These are phyloP conservation scores for Colletotrichum filicis DNA, from an alignment of 2,329 filamentous ascomycete species.

Conservation along the genomic window DNA sequence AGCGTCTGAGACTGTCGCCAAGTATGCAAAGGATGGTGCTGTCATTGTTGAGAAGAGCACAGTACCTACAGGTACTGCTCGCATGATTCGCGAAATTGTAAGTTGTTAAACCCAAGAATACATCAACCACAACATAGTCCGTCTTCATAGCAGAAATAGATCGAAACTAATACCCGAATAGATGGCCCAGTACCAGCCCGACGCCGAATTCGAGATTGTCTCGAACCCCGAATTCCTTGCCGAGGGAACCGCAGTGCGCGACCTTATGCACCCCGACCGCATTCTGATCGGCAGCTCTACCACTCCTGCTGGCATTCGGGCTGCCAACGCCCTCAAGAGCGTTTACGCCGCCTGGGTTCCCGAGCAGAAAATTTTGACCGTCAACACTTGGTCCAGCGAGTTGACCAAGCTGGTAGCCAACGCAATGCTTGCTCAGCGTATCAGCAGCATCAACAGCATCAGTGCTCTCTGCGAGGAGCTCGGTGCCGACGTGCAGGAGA, in stretches of 20 bases:
- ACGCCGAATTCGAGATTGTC: slow-evolving; percentile 77
- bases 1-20: slow-evolving; percentile 74
- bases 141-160: background rate
- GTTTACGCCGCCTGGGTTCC: slow-evolving; percentile 81
- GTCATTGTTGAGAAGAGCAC: slow-evolving; percentile 88
- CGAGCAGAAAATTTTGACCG: slow-evolving; percentile 72
- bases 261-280: slow-evolving; percentile 77
- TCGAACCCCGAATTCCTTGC: slow-evolving; percentile 87
- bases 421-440: slow-evolving; percentile 82
- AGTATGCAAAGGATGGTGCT: slow-evolving; percentile 71
- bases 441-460: slow-evolving; percentile 84
- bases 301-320: slow-evolving; percentile 68
- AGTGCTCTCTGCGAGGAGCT: slow-evolving; percentile 83
- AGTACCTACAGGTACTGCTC: slow-evolving; percentile 79
- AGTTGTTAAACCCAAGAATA: slow-evolving; percentile 38
- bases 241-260: slow-evolving; percentile 78
- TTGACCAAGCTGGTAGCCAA: slow-evolving; percentile 84
- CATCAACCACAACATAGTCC: background rate
- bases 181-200: slow-evolving; percentile 69
- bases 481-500: slow-evolving; percentile 80
- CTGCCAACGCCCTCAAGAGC: slow-evolving; percentile 70
- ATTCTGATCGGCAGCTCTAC: slow-evolving; percentile 78
- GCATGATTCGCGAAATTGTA: slow-evolving; percentile 76
- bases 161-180: slow-evolving; percentile 39
- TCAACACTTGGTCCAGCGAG: slow-evolving; percentile 82